These are phyloP conservation scores for Xerocomellus chrysenteron DNA, from an alignment of 768 basidiomycete species.

Conservation along the genomic window DNA sequence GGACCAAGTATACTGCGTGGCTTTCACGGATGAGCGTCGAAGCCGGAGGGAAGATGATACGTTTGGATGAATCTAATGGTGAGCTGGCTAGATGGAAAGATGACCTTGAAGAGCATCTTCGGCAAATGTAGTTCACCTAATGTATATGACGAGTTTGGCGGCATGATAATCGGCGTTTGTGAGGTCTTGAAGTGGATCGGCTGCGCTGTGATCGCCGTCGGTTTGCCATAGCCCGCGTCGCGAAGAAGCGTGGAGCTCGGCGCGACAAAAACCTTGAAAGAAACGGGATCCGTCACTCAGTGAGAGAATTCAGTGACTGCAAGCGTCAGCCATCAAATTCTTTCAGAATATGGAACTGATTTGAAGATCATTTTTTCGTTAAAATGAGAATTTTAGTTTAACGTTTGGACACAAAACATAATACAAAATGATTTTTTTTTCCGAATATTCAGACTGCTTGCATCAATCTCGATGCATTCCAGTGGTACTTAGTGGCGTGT, in stretches of 20 bases:
- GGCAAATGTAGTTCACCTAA: slow-evolving; percentile 2
- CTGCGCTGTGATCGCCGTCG: background rate
- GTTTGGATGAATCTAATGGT: slow-evolving; percentile 51
- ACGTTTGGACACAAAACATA: too few species aligned
- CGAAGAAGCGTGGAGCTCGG: background rate
- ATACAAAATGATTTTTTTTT: too few species aligned
- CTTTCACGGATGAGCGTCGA: slow-evolving; percentile 20
- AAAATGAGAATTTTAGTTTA: too few species aligned
- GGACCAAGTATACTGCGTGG: slow-evolving; percentile 18
- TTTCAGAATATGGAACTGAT: too few species aligned
- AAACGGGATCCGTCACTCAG: too few species aligned
- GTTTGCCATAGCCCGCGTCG: too few species aligned
- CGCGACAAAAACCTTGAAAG: background rate
- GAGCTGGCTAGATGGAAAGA: slow-evolving; percentile 43
- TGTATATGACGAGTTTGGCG: background rate
- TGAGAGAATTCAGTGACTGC: too few species aligned
- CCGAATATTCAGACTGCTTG: too few species aligned
- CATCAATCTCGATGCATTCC: too few species aligned
- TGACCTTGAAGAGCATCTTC: slow-evolving; percentile 9
- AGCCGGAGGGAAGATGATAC: slow-evolving; percentile 42
- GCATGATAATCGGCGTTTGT: background rate
- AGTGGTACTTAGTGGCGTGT: too few species aligned
- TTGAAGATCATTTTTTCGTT: too few species aligned
- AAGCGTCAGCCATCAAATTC: too few species aligned
- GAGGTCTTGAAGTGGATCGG: background rate